phyloP scores from a whole-genome alignment of 495 filamentous ascomycete genomes.

The Daldinia decipiens region DNA sequence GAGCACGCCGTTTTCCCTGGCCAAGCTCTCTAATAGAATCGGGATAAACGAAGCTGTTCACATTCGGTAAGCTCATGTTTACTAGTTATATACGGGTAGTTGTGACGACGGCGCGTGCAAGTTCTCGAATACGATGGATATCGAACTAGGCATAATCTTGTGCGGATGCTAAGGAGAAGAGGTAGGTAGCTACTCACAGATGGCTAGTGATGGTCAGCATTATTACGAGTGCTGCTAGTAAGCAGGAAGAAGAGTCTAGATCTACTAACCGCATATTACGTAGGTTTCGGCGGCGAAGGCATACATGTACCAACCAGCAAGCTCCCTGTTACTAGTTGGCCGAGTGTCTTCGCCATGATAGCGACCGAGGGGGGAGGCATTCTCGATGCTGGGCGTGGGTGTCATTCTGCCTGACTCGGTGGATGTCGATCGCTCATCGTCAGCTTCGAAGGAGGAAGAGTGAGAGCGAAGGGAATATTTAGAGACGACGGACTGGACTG shows the following conservation, averaged over 20 bases:
- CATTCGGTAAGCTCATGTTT: conserved; percentile 30
- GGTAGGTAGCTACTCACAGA: conserved; percentile 42
- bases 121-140: conserved; percentile 16
- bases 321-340: conserved; percentile 84
- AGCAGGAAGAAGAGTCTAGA: conserved; percentile 18
- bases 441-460: conserved; percentile 67
- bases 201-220: conserved; percentile 43
- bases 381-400: conserved; percentile 42
- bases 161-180: conserved; percentile 3
- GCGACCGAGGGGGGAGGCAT: conserved; percentile 39
- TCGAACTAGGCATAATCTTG: neutral
- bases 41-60: conserved; percentile 88
- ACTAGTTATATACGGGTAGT: conserved; percentile 18
- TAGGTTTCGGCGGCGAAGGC: conserved; percentile 98
- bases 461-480: conserved; percentile 56
- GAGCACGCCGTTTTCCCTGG: conserved; percentile 87
- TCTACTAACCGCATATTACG: conserved; percentile 84
- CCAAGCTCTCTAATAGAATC: conserved; percentile 93
- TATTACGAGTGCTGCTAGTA: neutral
- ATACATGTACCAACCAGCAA: conserved; percentile 95
- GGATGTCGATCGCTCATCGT: conserved; percentile 68
- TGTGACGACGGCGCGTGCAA: neutral
- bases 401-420: conserved; percentile 54
- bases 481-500: conserved; percentile 56
- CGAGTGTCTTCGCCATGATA: conserved; percentile 90